phyloP scores from a whole-genome alignment of 2,329 filamentous ascomycete species.

The Acrocalymma vagum region DNA sequence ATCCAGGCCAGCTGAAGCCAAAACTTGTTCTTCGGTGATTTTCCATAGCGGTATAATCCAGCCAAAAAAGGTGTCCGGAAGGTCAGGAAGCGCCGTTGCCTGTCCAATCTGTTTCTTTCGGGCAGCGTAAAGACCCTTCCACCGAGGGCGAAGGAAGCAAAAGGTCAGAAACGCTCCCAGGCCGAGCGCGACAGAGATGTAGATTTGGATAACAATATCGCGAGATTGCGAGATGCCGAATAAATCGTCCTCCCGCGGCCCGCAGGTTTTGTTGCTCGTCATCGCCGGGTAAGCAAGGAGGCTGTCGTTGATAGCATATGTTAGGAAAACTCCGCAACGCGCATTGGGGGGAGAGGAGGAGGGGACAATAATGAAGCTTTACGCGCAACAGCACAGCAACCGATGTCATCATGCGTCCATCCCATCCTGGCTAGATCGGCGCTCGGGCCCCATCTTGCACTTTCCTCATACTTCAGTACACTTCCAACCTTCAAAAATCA shows the following conservation, averaged over 20 bases:
- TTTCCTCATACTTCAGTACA: no score
- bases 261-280: slow-evolving; percentile 27
- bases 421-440: background rate
- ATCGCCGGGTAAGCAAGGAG: slow-evolving; percentile 20
- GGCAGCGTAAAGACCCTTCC: slow-evolving; percentile 89
- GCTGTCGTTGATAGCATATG: slow-evolving; percentile 7
- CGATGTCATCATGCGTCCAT: slow-evolving; percentile 17
- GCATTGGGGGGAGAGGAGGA: no score
- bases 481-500: no score
- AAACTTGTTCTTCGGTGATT: slow-evolving; percentile 87
- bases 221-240: slow-evolving; percentile 48
- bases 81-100: slow-evolving; percentile 73
- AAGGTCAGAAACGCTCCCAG: slow-evolving; percentile 77
- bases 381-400: no score
- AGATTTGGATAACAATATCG: slow-evolving; percentile 69
- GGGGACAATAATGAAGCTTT: no score
- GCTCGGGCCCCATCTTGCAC: background rate
- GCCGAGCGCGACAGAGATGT: slow-evolving; percentile 76
- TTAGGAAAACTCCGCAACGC: slow-evolving; percentile 11
- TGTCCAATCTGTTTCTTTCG: slow-evolving; percentile 78
- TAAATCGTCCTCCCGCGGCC: slow-evolving; percentile 28
- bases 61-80: slow-evolving; percentile 86
- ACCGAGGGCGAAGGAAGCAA: slow-evolving; percentile 86
- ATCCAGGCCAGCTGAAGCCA: slow-evolving; percentile 90
- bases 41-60: slow-evolving; percentile 89